Percentiles rank a stretch among this genome's conserved stretches.
Conservation (phyloP, 768 basidiomycete species). For the Psilocybe subaeruginosa region DNA sequence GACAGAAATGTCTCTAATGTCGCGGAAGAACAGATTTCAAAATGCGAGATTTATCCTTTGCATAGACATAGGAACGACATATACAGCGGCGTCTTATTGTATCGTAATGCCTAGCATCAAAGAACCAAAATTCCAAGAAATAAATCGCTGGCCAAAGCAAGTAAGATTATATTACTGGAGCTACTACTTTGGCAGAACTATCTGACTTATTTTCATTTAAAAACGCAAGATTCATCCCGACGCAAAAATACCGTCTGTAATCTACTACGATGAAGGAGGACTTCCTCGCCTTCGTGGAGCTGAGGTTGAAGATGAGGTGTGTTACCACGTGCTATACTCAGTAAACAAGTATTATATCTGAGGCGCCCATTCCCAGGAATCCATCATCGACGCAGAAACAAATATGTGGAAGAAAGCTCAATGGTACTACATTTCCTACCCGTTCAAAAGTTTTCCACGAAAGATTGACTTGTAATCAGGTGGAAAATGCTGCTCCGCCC, state of each 20-base stretch:
- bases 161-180: neutral
- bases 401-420: slow-evolving; percentile 19
- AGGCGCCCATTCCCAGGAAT: neutral
- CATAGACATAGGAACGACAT: slow-evolving; percentile 2
- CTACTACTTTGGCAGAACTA: too few relatives aligned
- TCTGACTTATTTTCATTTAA: neutral
- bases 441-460: neutral
- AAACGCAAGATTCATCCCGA: slow-evolving; percentile 20
- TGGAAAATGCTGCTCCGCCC: slow-evolving; percentile 29
- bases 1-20: neutral
- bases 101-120: neutral
- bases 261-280: slow-evolving; percentile 36
- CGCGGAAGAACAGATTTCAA: neutral
- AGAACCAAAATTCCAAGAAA: slow-evolving; percentile 1
- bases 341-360: too few relatives aligned
- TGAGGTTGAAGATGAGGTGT: slow-evolving; percentile 20
- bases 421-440: slow-evolving; percentile 15
- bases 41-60: neutral
- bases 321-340: neutral
- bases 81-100: slow-evolving; percentile 2
- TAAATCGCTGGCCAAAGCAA: slow-evolving; percentile 19
- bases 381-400: slow-evolving; percentile 11
- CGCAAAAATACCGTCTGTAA: slow-evolving; percentile 38
- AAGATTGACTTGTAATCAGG: slow-evolving; percentile 16
- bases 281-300: slow-evolving; percentile 18